Conservation (phyloP, 768 basidiomycete species). For the Boletus barrowsii region DNA sequence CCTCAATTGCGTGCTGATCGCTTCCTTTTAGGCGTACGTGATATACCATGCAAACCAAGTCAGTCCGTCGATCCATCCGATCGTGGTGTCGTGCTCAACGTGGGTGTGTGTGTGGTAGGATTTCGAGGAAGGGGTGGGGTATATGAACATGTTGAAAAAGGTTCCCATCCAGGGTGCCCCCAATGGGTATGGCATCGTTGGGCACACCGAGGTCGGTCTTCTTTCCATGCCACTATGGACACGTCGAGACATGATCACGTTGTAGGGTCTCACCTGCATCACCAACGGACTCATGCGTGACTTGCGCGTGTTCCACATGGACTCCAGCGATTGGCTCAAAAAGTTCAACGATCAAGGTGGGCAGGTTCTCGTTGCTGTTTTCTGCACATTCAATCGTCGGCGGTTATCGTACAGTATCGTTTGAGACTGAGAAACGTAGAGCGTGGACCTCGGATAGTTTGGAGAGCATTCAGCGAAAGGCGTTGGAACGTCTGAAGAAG, state of each 20-base stretch:
- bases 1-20: background rate
- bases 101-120: background rate
- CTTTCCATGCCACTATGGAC: background rate
- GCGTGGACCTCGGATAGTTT: background rate
- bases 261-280: background rate
- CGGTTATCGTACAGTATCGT: background rate
- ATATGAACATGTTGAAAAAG: background rate
- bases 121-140: background rate
- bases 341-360: background rate
- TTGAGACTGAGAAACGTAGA: background rate
- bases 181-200: background rate
- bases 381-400: background rate
- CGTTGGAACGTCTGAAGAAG: background rate
- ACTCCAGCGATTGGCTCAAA: background rate
- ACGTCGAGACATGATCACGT: background rate
- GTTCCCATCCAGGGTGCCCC: background rate
- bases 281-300: background rate
- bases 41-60: background rate
- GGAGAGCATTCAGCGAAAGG: background rate
- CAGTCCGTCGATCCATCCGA: background rate
- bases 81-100: background rate
- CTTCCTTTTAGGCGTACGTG: background rate
- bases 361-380: background rate
- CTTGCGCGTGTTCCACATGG: background rate
- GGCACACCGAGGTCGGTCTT: background rate